phyloP scores from a whole-genome alignment of 2,329 filamentous ascomycete genomes.

The Apiospora hydei region DNA sequence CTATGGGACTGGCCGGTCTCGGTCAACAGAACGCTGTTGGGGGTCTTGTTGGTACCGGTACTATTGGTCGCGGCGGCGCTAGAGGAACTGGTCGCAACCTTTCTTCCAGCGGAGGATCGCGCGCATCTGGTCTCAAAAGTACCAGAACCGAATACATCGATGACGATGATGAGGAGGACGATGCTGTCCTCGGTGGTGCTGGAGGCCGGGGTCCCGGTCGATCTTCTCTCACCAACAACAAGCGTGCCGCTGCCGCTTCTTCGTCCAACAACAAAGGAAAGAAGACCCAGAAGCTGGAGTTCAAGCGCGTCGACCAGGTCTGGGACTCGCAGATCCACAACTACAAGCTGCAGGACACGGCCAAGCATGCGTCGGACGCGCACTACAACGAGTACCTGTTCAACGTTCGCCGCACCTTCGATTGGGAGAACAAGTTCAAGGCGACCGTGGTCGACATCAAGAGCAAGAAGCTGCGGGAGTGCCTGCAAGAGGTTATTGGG shows the following conservation, averaged over 20 bases:
- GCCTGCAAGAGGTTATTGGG: conserved; percentile 74
- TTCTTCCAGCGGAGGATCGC: neutral
- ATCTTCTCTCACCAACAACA: neutral
- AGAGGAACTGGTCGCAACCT: neutral
- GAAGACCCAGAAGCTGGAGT: conserved; percentile 42
- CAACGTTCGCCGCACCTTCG: conserved; percentile 82
- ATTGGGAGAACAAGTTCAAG: conserved; percentile 83
- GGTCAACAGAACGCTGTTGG: neutral
- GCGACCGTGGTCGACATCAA: conserved; percentile 82
- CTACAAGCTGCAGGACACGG: conserved; percentile 63
- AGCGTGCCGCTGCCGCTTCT: neutral
- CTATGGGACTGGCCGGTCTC: neutral
- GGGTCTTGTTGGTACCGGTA: neutral
- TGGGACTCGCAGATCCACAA: conserved; percentile 60
- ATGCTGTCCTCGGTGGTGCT: neutral
- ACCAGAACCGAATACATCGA: neutral
- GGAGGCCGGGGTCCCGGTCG: neutral
- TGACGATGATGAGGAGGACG: neutral
- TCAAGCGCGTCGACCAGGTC: conserved; percentile 61
- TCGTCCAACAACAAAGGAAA: neutral
- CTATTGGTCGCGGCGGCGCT: neutral
- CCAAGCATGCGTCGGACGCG: conserved; percentile 51
- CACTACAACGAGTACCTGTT: conserved; percentile 83
- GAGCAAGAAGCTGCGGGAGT: conserved; percentile 78
- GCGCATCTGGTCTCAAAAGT: neutral